Conservation (phyloP, 169 alveolate genomes). For the Plasmodium inui region DNA sequence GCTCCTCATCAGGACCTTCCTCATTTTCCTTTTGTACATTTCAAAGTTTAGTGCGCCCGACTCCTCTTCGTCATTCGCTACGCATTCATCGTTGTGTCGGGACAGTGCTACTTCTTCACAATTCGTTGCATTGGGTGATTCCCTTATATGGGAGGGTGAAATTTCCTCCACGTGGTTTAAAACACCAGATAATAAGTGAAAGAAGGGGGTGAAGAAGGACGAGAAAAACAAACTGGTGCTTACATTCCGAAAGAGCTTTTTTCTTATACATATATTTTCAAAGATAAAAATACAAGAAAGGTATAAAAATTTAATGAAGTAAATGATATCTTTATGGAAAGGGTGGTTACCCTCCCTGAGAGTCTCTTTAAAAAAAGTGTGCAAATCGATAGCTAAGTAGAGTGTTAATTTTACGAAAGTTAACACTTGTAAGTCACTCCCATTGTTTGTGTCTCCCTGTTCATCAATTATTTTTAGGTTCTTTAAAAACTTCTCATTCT, state of each 20-base stretch:
- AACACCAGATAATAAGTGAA: conserved; percentile 33
- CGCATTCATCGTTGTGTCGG: background rate
- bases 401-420: conserved; percentile 43
- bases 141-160: background rate
- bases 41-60: background rate
- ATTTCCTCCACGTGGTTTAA: conserved; percentile 19
- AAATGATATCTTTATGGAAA: conserved; percentile 22
- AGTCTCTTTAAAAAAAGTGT: conserved; percentile 31
- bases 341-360: background rate
- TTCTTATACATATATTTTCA: conserved; percentile 31
- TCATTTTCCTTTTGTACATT: conserved; percentile 34
- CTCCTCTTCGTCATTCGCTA: background rate
- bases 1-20: conserved; percentile 34
- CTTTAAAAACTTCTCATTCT: conserved; percentile 33
- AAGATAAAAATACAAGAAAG: conserved; percentile 67
- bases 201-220: conserved; percentile 71
- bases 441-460: conserved; percentile 20
- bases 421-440: conserved; percentile 33
- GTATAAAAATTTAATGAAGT: conserved; percentile 28
- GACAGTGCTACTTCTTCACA: background rate
- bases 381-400: conserved; percentile 43
- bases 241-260: conserved; percentile 28
- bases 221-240: conserved; percentile 59
- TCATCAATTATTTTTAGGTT: conserved; percentile 30
- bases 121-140: background rate